Base-by-base conservation (phyloP, 2,329 filamentous ascomycete genomes). In the Zymoseptoria brevis region DNA sequence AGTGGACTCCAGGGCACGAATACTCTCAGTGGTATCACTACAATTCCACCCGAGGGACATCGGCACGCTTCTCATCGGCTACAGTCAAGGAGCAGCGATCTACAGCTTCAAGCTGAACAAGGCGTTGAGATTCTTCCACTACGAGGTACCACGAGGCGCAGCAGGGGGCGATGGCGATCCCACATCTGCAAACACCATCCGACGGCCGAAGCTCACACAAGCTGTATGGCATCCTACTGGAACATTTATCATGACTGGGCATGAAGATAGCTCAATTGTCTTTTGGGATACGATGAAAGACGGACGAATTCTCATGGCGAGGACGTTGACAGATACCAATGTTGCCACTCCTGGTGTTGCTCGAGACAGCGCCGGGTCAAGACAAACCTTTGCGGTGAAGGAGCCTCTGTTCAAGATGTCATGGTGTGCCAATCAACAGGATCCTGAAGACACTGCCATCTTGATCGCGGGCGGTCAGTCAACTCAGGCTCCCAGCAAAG, bases 51-150 rank as follows among this genome's bases (percentile, higher is more conserved):
- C 94, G 1, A 83, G 91, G 67, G 94, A 99, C 71, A 89, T 97
- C 64, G 94, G 94, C 4, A 91, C 90, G 69, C 79, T 99, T 24
- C 76, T 99, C 59, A 88, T 99, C 59, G 92, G 88, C n/a, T 99
- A 97, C 73, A 84, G 84, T 0, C 85, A 93, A 65, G 94, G 94
- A 13, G 91, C 89, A 5, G 90, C 90, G 53, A 83, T 94, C 61
- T 99, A 95, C 75, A 95, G 90, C 2, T 95, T 99, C 80, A 97
- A 99, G 76, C 88, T 95, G 72, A 92, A 91, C 69, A 82, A 86
- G 60, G 81, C 90, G 0, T 77, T 86, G 53, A 87, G 88, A 63
- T 95, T 85, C 75, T 91, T 96, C 68, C 82, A 92, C 65, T 97
- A 97, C 73, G 81, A 87, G 59, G 74, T 97, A 2, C 89, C 90